Evolutionary conservation across 495 filamentous ascomycete genomes (phyloP), one percentile per base, ranked within the genome.

Genomic region (Hypoxylon fuscum): DNA sequence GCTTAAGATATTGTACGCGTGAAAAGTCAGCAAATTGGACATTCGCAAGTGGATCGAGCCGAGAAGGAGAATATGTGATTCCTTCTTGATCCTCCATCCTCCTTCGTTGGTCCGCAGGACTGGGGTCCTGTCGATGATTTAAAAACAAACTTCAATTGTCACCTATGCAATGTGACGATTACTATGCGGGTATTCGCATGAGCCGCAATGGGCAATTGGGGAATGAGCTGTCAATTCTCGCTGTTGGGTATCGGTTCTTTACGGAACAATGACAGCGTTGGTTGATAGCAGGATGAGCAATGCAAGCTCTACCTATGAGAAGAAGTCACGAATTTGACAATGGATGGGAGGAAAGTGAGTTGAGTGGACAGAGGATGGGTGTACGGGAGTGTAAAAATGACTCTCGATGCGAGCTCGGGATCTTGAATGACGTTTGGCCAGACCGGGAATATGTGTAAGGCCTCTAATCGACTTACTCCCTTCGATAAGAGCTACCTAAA

Each of bases 1-100:
- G 40, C 47, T 74, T 15, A 53, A 73, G 66, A 62, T 72, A 78
- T 56, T 75, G 54, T 45, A 79, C 65, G 22, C 73, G 49, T 41
- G 70, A 76, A 63, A 70, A 78, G 42, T 79, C 48, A 59, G 76
- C 68, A 55, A 76, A 63, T 71, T 75, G 69, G 48, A 80, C 68
- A 60, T 71, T 59, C 61, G 68, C 66, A 52, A 68, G 52, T 62
- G 69, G 66, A 63, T 74, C 29, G 65, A 58, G 22, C 71, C 77
- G 73, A 21, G 68, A 66, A 47, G 74, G 72, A 71, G 69, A 78
- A 66, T 73, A 74, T 49, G 76, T 57, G 51, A 77, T 72, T 46
- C 69, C 70, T 38, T 57, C 55, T 69, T 59, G 56, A 61, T 70
- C 67, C 5, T 42, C 17, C 69, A 70, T 70, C 5, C 32, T 70